Conservation (phyloP, 192 early-diverging fungal genomes). For the Rhizophagus sp. region DNA sequence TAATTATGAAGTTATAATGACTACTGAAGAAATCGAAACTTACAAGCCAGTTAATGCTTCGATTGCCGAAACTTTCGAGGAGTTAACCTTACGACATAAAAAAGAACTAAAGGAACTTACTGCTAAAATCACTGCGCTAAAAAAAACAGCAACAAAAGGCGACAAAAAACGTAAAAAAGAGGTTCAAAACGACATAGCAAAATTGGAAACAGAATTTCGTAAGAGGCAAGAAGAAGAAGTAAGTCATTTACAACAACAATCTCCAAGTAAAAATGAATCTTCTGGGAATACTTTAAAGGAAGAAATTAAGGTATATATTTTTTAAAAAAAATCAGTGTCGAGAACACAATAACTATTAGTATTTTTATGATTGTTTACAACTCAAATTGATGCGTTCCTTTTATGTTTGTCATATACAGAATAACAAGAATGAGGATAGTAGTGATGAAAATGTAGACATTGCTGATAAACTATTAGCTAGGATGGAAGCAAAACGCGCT, state of each 20-base stretch:
- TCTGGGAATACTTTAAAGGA: background rate
- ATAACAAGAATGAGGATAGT: background rate
- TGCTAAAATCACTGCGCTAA: conserved; percentile 68
- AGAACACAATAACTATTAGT: background rate
- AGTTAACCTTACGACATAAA: conserved; percentile 71
- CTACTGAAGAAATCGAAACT: too few species aligned
- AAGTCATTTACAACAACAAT: background rate
- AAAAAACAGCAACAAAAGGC: conserved; percentile 73
- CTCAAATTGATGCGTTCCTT: background rate
- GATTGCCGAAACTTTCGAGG: conserved; percentile 55
- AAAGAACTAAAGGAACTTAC: conserved; percentile 75
- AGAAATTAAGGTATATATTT: background rate
- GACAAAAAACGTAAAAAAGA: conserved; percentile 93
- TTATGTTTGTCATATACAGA: background rate
- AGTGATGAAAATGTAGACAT: background rate
- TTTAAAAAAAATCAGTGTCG: background rate
- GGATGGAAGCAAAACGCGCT: background rate
- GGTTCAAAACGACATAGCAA: conserved; percentile 62
- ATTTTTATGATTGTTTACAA: background rate
- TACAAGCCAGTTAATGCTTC: too few species aligned
- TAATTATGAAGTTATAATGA: too few species aligned
- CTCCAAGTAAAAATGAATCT: background rate
- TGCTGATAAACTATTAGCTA: background rate
- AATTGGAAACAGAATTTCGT: conserved; percentile 62
- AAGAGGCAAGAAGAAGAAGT: conserved; percentile 53